A percentile compares a stretch with the other conserved stretches of the same genome.
Evolutionary conservation across 305 asterid species (phyloP).

Genomic region (Fraxinus baroniana): DNA sequence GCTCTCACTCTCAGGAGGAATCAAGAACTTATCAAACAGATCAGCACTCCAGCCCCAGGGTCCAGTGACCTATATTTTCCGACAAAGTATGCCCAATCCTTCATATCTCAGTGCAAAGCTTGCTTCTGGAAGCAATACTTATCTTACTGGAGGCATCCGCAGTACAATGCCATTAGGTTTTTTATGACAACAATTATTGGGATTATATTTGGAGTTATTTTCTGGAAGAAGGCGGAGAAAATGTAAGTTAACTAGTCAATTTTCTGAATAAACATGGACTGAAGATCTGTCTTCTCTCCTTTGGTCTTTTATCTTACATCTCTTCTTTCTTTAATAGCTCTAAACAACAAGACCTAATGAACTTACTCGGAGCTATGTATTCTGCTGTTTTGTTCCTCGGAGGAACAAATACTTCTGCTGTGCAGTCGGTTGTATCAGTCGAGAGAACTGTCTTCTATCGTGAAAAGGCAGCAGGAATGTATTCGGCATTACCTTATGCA

Average conservation of each 20-base stretch:
- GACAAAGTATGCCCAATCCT: constrained; percentile 65
- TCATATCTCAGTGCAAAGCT: constrained; percentile 72
- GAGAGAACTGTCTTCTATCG: constrained; percentile 95
- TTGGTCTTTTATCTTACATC: not conserved
- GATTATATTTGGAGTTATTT: constrained; percentile 69
- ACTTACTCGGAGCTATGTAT: constrained; percentile 84
- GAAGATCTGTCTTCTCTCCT: not conserved
- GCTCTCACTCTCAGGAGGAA: constrained; percentile 55
- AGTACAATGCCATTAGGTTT: constrained; percentile 72
- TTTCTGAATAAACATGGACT: not conserved
- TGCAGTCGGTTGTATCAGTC: constrained; percentile 80
- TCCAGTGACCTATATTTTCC: constrained; percentile 69
- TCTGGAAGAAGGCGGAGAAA: constrained; percentile 74
- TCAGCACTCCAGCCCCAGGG: constrained; percentile 71
- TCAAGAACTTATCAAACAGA: constrained; percentile 69
- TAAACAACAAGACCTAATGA: constrained; percentile 70
- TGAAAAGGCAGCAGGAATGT: constrained; percentile 97
- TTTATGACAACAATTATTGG: constrained; percentile 70
- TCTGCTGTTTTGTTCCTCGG: constrained; percentile 89
- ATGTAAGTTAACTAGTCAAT: constrained; percentile 46
- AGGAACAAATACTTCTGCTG: constrained; percentile 76
- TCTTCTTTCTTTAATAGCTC: constrained; percentile 43
- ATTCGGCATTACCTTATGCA: constrained; percentile 86
- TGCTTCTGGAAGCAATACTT: constrained; percentile 89
- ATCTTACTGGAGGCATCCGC: constrained; percentile 93